A percentile compares a stretch with the other conserved stretches of the same genome.
Conservation (phyloP, 495 filamentous ascomycete species). For the Neurospora cerealis region DNA sequence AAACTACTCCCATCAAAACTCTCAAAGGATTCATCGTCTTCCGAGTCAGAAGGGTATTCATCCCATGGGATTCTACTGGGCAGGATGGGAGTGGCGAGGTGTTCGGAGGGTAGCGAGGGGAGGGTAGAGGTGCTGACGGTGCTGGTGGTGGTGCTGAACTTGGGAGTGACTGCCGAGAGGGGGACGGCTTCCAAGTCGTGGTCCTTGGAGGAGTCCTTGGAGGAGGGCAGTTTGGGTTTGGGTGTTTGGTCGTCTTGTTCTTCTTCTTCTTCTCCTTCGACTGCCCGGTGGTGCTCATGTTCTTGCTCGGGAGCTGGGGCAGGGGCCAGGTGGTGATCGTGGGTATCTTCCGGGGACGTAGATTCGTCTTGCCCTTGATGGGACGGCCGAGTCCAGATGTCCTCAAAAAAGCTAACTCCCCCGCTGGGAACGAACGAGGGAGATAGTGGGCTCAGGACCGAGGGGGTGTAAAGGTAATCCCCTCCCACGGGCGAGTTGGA, state of each 20-base stretch:
- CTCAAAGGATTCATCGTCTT: not conserved
- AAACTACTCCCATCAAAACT: not conserved
- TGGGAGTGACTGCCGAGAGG: not conserved
- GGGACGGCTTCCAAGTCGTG: not conserved
- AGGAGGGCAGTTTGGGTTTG: not conserved
- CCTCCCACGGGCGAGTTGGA: not conserved
- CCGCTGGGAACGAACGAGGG: constrained; percentile 5
- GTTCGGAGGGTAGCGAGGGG: not conserved
- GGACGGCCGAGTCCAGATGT: constrained; percentile 4
- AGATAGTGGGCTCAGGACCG: constrained; percentile 6
- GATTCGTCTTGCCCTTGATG: not conserved
- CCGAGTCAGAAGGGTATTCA: not conserved
- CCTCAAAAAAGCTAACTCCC: constrained; percentile 3
- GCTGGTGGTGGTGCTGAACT: not conserved
- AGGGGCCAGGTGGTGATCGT: not conserved
- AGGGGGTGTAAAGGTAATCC: not conserved
- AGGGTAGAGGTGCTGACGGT: not conserved
- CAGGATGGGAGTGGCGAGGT: not conserved
- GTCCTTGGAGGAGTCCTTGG: not conserved
- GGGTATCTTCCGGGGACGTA: not conserved
- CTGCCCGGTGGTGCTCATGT: too few relatives aligned
- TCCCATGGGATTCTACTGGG: not conserved
- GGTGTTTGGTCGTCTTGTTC: not conserved
- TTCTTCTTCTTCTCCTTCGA: not conserved
- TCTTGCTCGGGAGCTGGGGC: not conserved